Evolutionary conservation across 768 basidiomycete species (phyloP), one percentile per base, ranked within the genome.

Genomic region (Boletus coccyginus): DNA sequence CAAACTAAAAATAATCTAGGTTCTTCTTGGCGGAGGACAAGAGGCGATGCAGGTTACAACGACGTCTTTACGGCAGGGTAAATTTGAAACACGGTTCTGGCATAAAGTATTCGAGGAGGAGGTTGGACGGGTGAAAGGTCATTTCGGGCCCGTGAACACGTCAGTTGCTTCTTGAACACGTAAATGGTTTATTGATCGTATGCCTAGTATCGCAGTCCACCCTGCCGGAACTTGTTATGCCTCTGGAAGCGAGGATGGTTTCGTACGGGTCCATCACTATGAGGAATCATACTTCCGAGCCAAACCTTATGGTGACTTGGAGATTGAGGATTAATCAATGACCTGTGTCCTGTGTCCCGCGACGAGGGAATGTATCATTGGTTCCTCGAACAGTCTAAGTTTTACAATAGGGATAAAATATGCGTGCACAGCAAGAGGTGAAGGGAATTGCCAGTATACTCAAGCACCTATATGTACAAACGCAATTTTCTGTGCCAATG

Each of bases 31-130:
- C 43, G 96, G 97, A 72, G 97, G 97, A 42, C 97, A 98, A 74
- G 96, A 97, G 70, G 97, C 97, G 5, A 96, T 94, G 93, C 86
- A 78, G 66, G 97, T 98, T 49, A 98, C 97, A 14, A 98, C 94
- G 9, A 98, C 96, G 1, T 94, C 93, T 2, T 66, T 85, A 24
- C 85, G 97, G 50, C 92, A 97, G 71, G 97, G 96, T 21, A 97
- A 98, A 74, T 99, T 99, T 71, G 97, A 98, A 75, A 92, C 94
- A 12, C 82, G 94, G 39, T 98, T 99, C 77, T 98, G 94, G 94
- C 96, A 99, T 79, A 93, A 89, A 63, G 80, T 96, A 38, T 90
- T 96, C 64, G 94, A 96, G 73, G 94, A 97, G 77, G 96, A 98
- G 71, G 89, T 98, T 52, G 94, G 96, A 17, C 85, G 95, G 12